Conservation (phyloP, 805 yeast species). For the Wickerhamomyces tratensis region DNA sequence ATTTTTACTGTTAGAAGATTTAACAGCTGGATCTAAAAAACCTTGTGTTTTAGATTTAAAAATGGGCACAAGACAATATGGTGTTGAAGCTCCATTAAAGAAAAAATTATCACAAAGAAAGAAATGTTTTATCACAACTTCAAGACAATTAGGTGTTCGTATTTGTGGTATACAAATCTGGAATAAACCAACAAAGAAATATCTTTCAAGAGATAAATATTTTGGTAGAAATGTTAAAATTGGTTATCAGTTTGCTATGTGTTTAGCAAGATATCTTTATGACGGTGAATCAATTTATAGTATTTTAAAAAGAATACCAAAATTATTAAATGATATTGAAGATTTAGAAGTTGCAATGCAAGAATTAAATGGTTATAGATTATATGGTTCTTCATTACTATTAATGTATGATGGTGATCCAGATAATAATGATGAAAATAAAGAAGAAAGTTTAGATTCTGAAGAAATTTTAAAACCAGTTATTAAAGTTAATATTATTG, state of each 20-base stretch:
- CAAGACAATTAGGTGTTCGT: conserved; percentile 76
- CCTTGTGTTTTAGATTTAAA: conserved; percentile 94
- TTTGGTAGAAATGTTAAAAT: conserved; percentile 72
- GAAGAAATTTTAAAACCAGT: conserved; percentile 1
- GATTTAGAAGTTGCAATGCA: conserved; percentile 47
- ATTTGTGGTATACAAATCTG: conserved; percentile 93
- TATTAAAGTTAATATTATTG: conserved; percentile 66
- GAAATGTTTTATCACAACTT: conserved; percentile 78
- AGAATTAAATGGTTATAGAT: conserved; percentile 62
- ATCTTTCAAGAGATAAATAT: conserved; percentile 77
- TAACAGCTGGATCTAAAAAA: conserved; percentile 68
- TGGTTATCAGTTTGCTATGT: conserved; percentile 71
- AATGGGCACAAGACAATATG: conserved; percentile 98
- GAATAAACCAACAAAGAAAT: conserved; percentile 36
- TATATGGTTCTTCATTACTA: conserved; percentile 85
- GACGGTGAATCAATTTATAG: conserved; percentile 57
- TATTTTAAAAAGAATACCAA: conserved; percentile 57
- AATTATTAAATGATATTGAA: conserved; percentile 47
- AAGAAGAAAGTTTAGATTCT: too few relatives aligned
- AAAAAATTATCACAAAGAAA: conserved; percentile 73
- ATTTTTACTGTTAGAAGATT: conserved; percentile 81
- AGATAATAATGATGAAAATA: conserved; percentile 1
- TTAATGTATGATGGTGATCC: conserved; percentile 76
- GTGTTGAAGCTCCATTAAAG: conserved; percentile 72
- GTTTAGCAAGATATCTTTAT: conserved; percentile 68